Evolutionary conservation across 371 early-diverging fungal species (phyloP), one percentile per base, ranked within the genome.

Genomic region (Circinella minor): DNA sequence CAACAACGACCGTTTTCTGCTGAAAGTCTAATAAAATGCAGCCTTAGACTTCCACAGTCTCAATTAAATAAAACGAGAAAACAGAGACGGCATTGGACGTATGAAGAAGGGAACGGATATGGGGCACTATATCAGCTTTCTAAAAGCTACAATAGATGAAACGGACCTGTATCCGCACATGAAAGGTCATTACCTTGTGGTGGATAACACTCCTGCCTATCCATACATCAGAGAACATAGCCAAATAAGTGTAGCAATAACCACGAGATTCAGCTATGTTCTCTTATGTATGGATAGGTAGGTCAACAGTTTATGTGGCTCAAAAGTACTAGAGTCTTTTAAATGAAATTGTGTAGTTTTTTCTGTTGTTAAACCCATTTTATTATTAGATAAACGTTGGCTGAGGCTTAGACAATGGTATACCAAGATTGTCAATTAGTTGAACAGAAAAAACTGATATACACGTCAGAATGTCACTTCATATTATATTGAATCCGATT

Each of bases 1-100:
- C 61, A 68, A 68, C 51, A 68, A 66, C 34, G 34, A 66, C 66
- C 46, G 55, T 66, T 66, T 55, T 66, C 67, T 54, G 63, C 71
- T 39, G 38, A 71, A 66, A 66, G 70, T 60, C 66, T 61, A 20
- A 55, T 55, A 0, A 43, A 43, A 43, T 43, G 43, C 43, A 43
- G 11, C 3, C 43, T 43, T 11, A 43, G 43, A 1, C 43, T 43
- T 43, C 43, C 43, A 1, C 27, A 18, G 20, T 4, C 55, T 27
- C 20, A 7, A 55, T 34, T 34, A 0, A 61, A 71, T 66, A 36
- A 63, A 66, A 66, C 57, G 43, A 43, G 43, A 43, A 43, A 61
- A 47, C 47, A 61, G 8, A 54, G 49, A 69, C 13, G 69, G 55
- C 10, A 54, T 54, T 63, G 69, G n/a, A 39, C 55, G 36, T 46